Conservation (phyloP, 805 yeast genomes). For the Yarrowia divulgata region DNA sequence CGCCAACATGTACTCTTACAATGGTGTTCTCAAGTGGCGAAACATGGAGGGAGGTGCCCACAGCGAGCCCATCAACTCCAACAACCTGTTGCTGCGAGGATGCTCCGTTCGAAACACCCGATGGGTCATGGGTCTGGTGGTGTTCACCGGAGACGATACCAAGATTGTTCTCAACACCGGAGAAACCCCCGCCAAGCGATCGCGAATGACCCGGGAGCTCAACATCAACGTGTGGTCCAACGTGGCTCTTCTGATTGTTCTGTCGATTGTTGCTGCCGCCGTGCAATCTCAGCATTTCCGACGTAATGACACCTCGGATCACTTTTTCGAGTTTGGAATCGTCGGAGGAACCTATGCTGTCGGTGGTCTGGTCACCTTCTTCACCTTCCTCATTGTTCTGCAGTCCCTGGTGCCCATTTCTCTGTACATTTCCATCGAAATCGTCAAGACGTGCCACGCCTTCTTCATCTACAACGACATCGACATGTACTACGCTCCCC, state of each 20-base stretch:
- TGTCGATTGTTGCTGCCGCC: conserved; percentile 75
- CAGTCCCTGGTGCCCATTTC: conserved; percentile 84
- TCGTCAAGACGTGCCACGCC: conserved; percentile 80
- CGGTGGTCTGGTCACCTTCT: conserved; percentile 72
- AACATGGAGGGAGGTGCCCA: neutral
- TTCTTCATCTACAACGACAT: conserved; percentile 75
- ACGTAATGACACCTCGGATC: conserved; percentile 55
- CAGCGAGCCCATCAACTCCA: conserved; percentile 66
- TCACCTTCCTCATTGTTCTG: conserved; percentile 74
- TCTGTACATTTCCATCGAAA: conserved; percentile 78
- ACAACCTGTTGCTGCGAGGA: conserved; percentile 75
- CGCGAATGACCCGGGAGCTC: conserved; percentile 71
- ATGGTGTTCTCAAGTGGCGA: conserved; percentile 68
- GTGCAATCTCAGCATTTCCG: conserved; percentile 71
- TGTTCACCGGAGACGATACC: conserved; percentile 77
- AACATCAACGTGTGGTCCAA: conserved; percentile 72
- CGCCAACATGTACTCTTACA: conserved; percentile 66
- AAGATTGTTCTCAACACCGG: conserved; percentile 85
- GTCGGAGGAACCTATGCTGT: conserved; percentile 67
- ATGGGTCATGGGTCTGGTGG: conserved; percentile 76
- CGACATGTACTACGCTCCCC: conserved; percentile 69
- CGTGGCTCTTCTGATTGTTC: conserved; percentile 64
- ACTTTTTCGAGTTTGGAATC: conserved; percentile 68
- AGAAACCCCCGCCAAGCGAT: conserved; percentile 75
- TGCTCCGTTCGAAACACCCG: conserved; percentile 75